Percentiles rank a stretch among this genome's conserved stretches.
These are phyloP conservation scores for Pilasporangium apinafurcum DNA, from an alignment of 352 stramenopile genomes.

Conservation along the genomic window DNA sequence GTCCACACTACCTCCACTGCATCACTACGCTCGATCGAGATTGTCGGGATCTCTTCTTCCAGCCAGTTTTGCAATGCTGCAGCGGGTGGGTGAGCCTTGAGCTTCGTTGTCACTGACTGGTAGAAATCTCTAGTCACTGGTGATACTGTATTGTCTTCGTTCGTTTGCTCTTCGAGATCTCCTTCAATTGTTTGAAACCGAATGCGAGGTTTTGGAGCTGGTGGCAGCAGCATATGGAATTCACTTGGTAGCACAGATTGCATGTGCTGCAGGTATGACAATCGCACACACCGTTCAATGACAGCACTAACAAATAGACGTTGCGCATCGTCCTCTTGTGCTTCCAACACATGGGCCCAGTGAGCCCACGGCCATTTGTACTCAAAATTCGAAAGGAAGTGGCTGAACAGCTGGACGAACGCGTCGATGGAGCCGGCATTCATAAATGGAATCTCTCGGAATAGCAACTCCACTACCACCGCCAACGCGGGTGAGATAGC, in stretches of 20 bases:
- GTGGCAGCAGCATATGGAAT: conserved; percentile 75
- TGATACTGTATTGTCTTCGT: conserved; percentile 15
- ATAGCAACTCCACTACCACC: conserved; percentile 82
- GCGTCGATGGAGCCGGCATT: conserved; percentile 39
- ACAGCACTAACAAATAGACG: conserved; percentile 81
- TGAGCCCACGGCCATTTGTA: conserved; percentile 82
- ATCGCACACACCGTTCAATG: conserved; percentile 76
- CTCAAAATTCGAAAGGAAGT: conserved; percentile 86
- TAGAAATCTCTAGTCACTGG: conserved; percentile 40
- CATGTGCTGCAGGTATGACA: conserved; percentile 85
- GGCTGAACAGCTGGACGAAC: conserved; percentile 78
- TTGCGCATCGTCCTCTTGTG: conserved; percentile 72
- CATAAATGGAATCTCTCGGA: conserved; percentile 76
- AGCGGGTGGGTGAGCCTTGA: conserved; percentile 60
- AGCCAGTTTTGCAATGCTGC: conserved; percentile 50
- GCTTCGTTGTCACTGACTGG: conserved; percentile 45
- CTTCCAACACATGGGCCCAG: conserved; percentile 75
- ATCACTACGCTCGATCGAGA: conserved; percentile 35
- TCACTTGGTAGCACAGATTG: conserved; percentile 59
- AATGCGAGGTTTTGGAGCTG: conserved; percentile 60
- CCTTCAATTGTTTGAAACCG: conserved; percentile 33
- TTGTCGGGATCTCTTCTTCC: conserved; percentile 37
- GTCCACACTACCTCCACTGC: conserved; percentile 71
- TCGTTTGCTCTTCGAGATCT: conserved; percentile 3
- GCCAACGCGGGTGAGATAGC: conserved; percentile 64